Evolutionary conservation across 2,329 filamentous ascomycete genomes (phyloP), one percentile per base, ranked within the genome.

Genomic region (Chaetomiaceae sp.): DNA sequence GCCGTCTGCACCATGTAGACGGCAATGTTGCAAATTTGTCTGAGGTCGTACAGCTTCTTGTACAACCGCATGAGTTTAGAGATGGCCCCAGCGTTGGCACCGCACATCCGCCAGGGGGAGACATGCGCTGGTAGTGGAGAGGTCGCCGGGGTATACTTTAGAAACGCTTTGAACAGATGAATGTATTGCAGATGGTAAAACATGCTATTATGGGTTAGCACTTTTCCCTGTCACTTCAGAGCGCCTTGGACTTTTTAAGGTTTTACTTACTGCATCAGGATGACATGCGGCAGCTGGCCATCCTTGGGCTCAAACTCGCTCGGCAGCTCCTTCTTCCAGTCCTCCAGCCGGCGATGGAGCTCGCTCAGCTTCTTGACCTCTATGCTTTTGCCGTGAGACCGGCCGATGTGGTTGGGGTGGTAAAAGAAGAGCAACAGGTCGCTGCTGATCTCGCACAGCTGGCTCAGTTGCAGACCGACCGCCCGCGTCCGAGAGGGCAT

Each of bases 101-200:
- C 93, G 69, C 92, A 96, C 48, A 95, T 82, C 59, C 91, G 89
- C 16, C 92, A 83, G 0, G 93, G 92, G 7, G 91, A 96, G 16
- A 96, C 87, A 61, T 95, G 89, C 2, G 83, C 72, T 3, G 91
- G 92, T 1, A 96, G 77, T 1, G 90, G 92, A 1, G 91, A 96
- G 1, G 83, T 85, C 6, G 81, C 73, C 43, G 87, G 89, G 3
- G 82, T 86, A 64, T 96, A 97, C 67, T 93, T 96, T 44, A 97
- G 77, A 65, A 97, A 97, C 0, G 93, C 92, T 5, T 92, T 83
- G 73, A 96, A 97, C 4, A 97, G 82, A 63, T 97, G 91, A 54
- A 97, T 95, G 65, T 95, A 95, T 41, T 96, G 83, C 1, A 97
- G 78, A 63, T 97, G 91, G 68, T 92, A 96, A 70, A 97, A 96